Base-by-base conservation (phyloP, 2,329 filamentous ascomycete genomes). In the Epichloe sp. region DNA sequence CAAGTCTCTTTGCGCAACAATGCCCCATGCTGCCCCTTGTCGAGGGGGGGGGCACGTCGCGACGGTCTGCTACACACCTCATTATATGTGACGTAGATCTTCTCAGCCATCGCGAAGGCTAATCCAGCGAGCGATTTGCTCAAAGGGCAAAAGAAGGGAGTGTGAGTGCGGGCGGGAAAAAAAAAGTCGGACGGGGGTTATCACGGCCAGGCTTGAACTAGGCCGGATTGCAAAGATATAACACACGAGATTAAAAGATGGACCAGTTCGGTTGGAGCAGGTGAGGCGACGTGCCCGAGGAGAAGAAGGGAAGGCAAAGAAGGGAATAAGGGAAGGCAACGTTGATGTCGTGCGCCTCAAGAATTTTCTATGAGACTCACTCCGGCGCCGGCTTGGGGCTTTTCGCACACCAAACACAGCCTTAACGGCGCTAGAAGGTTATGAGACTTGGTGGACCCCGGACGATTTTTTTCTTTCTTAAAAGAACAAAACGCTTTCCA, bases 11-110 rank as follows among this genome's bases (percentile, higher is more conserved):
- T 14, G 36, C 14, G 36, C 36, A 38, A 31, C 26, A 31, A 31
- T 31, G 26, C 8, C 8, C 26, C 26, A 31, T 31, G 26, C 26
- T 38, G 14, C 6, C 36, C 14, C 12, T 38, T 5, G 36, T 5
- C 0, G 2, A 23, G 23, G 6, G 12, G 3, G 14, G 14, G 36
- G 12, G 3, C 0, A 4, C 26, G 26, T 31, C 26, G 26, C 26
- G 11, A 31, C 26, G 19, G 19, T 43, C 12, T 15, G 41, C 38
- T 54, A 70, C 80, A 68, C 74, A 90, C 87, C 80, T 93, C 82
- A 69, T 94, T 95, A 72, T 95, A 95, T 60, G 87, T 93, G 66
- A 93, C 82, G 73, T 91, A 94, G 67, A 89, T 70, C 69, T 94
- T 94, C 70, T 91, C 77, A 58, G 86, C 79, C 85, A 90, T 90